phyloP scores from a whole-genome alignment of 2,329 filamentous ascomycete species.

The Claviceps maximensis region DNA sequence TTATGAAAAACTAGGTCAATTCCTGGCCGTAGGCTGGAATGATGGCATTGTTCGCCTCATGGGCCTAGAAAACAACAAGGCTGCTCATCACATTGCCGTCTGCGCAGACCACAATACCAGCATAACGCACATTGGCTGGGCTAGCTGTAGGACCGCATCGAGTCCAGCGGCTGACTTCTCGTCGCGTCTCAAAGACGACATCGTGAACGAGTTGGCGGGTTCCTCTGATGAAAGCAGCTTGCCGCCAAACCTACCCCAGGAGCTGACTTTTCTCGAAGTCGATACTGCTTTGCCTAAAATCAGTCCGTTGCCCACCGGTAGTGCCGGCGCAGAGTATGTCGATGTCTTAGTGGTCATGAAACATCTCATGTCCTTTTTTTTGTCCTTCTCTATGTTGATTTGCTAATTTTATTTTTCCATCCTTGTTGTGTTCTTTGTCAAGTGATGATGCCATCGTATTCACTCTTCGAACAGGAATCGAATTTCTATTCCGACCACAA shows the following conservation, averaged over 20 bases:
- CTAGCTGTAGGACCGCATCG: constrained; percentile 26
- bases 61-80: constrained; percentile 68
- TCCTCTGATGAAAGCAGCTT: constrained; percentile 6
- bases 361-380: not conserved
- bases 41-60: constrained; percentile 67
- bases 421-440: too few species aligned
- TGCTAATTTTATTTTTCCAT: not conserved
- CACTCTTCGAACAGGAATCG: constrained; percentile 54
- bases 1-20: constrained; percentile 40
- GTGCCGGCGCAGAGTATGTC: constrained; percentile 49
- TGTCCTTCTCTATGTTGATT: not conserved
- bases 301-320: constrained; percentile 49
- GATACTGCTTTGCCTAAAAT: constrained; percentile 66
- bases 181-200: constrained; percentile 6
- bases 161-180: constrained; percentile 13
- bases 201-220: constrained; percentile 5
- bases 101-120: constrained; percentile 27
- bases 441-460: constrained; percentile 49
- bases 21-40: constrained; percentile 72
- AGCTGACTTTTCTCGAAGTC: constrained; percentile 62
- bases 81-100: constrained; percentile 56
- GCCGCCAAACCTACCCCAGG: constrained; percentile 49
- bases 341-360: constrained; percentile 4
- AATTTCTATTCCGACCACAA: constrained; percentile 53
- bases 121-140: constrained; percentile 43